These are phyloP conservation scores for Pythium brachiatum DNA, from an alignment of 352 stramenopile genomes.

Conservation along the genomic window DNA sequence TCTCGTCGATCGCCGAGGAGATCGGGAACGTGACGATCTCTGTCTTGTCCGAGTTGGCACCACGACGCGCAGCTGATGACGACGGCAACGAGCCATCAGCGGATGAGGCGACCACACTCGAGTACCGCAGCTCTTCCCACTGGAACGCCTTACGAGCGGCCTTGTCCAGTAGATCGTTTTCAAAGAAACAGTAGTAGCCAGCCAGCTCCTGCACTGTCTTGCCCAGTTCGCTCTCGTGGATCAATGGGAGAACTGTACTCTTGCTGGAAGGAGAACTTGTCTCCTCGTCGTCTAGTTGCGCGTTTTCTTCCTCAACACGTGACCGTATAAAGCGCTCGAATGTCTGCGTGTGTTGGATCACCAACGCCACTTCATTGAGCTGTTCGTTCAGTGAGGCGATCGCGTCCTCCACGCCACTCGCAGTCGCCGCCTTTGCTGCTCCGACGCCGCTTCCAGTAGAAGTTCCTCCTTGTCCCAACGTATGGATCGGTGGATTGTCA, in stretches of 20 bases:
- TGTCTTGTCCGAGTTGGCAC: slow-evolving; percentile 18
- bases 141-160: slow-evolving; percentile 82
- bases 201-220: slow-evolving; percentile 83
- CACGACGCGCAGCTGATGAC: background rate
- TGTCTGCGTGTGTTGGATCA: slow-evolving; percentile 88
- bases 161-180: slow-evolving; percentile 74
- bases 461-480: background rate
- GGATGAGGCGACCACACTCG: slow-evolving; percentile 25
- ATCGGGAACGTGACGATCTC: slow-evolving; percentile 61
- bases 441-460: background rate
- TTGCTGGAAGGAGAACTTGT: background rate
- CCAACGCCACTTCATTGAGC: slow-evolving; percentile 81
- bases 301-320: slow-evolving; percentile 29
- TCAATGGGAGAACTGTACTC: slow-evolving; percentile 38
- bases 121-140: slow-evolving; percentile 79
- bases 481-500: slow-evolving; percentile 4
- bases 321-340: slow-evolving; percentile 88
- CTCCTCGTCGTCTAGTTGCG: background rate
- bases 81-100: background rate
- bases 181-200: slow-evolving; percentile 86
- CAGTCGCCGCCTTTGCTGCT: slow-evolving; percentile 13
- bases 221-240: slow-evolving; percentile 72
- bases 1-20: slow-evolving; percentile 83
- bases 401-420: slow-evolving; percentile 37
- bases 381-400: slow-evolving; percentile 80